These are phyloP conservation scores for Aspergillus sclerotiicarbonarius DNA, from an alignment of 495 filamentous ascomycete genomes.

Conservation along the genomic window DNA sequence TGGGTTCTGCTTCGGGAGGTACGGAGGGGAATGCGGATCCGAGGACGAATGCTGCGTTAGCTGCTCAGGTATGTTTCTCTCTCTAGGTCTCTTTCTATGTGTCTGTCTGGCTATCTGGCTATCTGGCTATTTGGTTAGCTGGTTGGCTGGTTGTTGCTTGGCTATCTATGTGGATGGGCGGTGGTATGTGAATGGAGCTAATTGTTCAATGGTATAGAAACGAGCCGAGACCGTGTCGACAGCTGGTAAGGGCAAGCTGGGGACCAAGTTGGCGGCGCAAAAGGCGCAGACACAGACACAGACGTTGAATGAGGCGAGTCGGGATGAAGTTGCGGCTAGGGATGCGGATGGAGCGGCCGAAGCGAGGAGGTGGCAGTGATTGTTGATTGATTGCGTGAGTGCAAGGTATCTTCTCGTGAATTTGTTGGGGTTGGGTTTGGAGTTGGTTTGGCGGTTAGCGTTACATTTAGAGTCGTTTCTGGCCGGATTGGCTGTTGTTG, in stretches of 20 bases:
- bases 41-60: constrained; percentile 57
- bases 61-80: constrained; percentile 57
- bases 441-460: neutral
- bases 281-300: constrained; percentile 62
- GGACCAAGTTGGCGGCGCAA: constrained; percentile 60
- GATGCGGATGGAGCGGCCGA: constrained; percentile 55
- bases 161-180: too few species aligned
- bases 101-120: neutral
- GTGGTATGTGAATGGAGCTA: neutral
- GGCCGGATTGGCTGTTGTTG: neutral
- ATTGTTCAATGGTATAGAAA: constrained; percentile 32
- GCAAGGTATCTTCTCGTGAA: too few species aligned
- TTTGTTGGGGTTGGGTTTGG: neutral
- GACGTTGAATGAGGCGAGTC: constrained; percentile 56
- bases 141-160: neutral
- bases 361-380: constrained; percentile 53
- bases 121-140: neutral
- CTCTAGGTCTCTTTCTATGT: neutral
- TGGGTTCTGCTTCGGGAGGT: constrained; percentile 41
- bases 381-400: too few species aligned
- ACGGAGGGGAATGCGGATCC: constrained; percentile 33
- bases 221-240: constrained; percentile 32
- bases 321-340: constrained; percentile 53
- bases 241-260: constrained; percentile 53
- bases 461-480: neutral